A percentile compares a stretch with the other conserved stretches of the same genome.
Evolutionary conservation across 805 yeast species (phyloP).

Genomic region (Yamadazyma insecticola): DNA sequence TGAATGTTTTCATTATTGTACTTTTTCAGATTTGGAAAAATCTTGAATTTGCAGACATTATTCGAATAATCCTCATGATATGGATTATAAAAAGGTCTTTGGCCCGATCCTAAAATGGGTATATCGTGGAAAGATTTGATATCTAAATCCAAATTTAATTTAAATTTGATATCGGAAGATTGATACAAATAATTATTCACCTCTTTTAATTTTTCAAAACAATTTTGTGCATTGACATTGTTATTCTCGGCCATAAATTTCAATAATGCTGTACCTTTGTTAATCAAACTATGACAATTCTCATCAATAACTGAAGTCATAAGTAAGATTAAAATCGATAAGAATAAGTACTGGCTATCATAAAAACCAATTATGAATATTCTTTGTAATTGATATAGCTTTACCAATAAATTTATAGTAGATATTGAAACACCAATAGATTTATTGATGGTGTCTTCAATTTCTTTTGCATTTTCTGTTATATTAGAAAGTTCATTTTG

Average conservation of each 20-base stretch:
- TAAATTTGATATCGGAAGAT: constrained; percentile 20
- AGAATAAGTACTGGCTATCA: constrained; percentile 36
- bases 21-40: constrained; percentile 1
- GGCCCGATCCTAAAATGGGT: neutral
- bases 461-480: constrained; percentile 19
- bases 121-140: constrained; percentile 10
- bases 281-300: constrained; percentile 12
- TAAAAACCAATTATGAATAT: constrained; percentile 34
- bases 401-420: constrained; percentile 24
- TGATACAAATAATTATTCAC: constrained; percentile 18
- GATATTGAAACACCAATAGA: constrained; percentile 25
- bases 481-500: constrained; percentile 17
- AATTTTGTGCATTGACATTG: constrained; percentile 31
- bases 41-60: too few relatives aligned
- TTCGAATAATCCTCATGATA: neutral
- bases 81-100: neutral
- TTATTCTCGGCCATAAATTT: constrained; percentile 28
- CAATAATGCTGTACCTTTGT: constrained; percentile 27
- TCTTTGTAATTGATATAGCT: constrained; percentile 23
- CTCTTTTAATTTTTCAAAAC: constrained; percentile 23
- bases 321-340: constrained; percentile 25
- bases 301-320: constrained; percentile 18
- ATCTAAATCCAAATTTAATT: constrained; percentile 16
- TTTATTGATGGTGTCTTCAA: constrained; percentile 22
- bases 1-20: constrained; percentile 10